Percentiles rank a stretch among this genome's conserved stretches.
Evolutionary conservation across 139 green algal genomes (phyloP).

Genomic region (Limnomonas spitsbergensis): DNA sequence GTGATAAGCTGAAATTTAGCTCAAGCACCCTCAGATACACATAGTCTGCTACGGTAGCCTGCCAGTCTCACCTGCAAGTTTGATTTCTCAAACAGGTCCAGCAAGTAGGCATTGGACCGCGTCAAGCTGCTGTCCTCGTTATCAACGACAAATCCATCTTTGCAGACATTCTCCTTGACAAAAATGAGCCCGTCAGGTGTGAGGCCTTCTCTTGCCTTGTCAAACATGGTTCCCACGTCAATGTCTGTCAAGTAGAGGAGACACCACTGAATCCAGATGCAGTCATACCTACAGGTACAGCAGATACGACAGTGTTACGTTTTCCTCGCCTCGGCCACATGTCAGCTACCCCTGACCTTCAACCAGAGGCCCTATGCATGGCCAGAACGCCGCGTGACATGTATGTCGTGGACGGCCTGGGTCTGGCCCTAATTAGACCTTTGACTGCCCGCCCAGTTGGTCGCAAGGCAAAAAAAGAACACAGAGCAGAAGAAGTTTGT

Average conservation of each 20-base stretch:
- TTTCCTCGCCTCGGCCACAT: no score
- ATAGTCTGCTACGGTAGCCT: no score
- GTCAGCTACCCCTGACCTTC: no score
- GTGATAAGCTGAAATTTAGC: no score
- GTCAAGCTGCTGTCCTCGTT: conserved; percentile 85
- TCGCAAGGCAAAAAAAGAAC: no score
- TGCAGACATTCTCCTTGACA: conserved; percentile 93
- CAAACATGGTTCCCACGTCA: conserved; percentile 50
- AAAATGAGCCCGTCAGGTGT: conserved; percentile 82
- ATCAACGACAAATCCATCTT: conserved; percentile 85
- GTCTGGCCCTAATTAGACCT: no score
- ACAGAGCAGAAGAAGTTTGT: no score
- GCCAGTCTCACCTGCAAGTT: conserved; percentile 42
- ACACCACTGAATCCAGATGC: conserved; percentile 67
- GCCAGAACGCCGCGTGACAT: no score
- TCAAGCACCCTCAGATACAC: no score
- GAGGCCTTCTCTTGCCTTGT: conserved; percentile 55
- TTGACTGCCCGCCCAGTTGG: no score
- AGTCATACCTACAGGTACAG: conserved; percentile 49
- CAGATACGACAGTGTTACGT: not conserved
- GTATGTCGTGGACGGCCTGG: no score
- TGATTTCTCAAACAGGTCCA: conserved; percentile 58
- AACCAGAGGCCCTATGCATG: no score
- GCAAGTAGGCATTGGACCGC: conserved; percentile 72
- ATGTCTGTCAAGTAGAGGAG: conserved; percentile 84